Evolutionary conservation across 2,329 filamentous ascomycete species (phyloP).

Genomic region (Penicillium sp.): DNA sequence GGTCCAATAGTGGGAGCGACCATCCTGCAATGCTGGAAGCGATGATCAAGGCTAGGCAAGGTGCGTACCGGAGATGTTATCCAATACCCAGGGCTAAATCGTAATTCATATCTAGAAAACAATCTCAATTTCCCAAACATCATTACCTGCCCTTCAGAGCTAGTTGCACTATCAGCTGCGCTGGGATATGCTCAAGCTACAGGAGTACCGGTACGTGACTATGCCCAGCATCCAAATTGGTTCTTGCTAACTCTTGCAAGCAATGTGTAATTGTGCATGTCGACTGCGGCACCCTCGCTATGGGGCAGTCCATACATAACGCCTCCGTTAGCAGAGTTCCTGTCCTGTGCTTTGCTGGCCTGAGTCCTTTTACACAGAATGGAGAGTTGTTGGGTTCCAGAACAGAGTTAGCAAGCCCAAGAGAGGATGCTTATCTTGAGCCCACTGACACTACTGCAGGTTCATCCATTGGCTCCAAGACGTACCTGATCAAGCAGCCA

Average conservation of each 20-base stretch:
- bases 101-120: conserved; percentile 1
- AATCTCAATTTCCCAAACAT: conserved; percentile 61
- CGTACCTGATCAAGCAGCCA: conserved; percentile 72
- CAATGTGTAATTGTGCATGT: conserved; percentile 70
- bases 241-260: conserved; percentile 1
- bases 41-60: conserved; percentile 68
- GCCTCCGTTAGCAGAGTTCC: conserved; percentile 68
- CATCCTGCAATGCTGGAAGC: conserved; percentile 73
- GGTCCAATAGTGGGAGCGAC: conserved; percentile 39
- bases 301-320: conserved; percentile 76
- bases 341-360: conserved; percentile 70
- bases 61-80: conserved; percentile 41
- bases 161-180: conserved; percentile 78
- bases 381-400: conserved; percentile 69
- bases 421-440: conserved; percentile 23
- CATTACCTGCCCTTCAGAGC: conserved; percentile 76
- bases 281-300: conserved; percentile 72
- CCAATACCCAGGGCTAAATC: background rate
- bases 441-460: background rate
- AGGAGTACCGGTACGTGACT: conserved; percentile 53
- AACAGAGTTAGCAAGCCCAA: conserved; percentile 57
- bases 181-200: conserved; percentile 71
- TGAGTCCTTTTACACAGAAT: conserved; percentile 70
- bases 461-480: conserved; percentile 78
- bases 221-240: background rate